Percentiles rank a stretch among this genome's conserved stretches.
These are phyloP conservation scores for Nitzschia putrida DNA, from an alignment of 108 stramenopile species.

Conservation along the genomic window DNA sequence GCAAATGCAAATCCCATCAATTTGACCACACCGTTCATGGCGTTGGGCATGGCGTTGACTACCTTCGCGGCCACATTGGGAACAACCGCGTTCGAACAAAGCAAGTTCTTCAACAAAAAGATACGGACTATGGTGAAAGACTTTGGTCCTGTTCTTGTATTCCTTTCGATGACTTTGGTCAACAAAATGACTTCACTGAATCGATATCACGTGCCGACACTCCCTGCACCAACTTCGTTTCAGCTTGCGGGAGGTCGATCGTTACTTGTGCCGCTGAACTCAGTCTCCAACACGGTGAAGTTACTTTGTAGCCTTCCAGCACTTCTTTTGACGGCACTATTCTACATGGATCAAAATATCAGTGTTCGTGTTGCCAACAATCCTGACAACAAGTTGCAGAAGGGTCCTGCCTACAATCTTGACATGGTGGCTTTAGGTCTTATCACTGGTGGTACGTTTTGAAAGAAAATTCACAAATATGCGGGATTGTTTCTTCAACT, in stretches of 20 bases:
- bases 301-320: slow-evolving; percentile 87
- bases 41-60: slow-evolving; percentile 68
- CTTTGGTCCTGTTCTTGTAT: slow-evolving; percentile 91
- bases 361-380: slow-evolving; percentile 90
- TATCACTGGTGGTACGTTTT: slow-evolving; percentile 75
- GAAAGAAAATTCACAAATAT: background rate
- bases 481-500: background rate
- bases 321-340: slow-evolving; percentile 80
- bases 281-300: slow-evolving; percentile 63
- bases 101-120: slow-evolving; percentile 72
- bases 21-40: slow-evolving; percentile 80
- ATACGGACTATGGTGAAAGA: slow-evolving; percentile 81
- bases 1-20: slow-evolving; percentile 77
- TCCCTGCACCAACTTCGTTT: slow-evolving; percentile 76
- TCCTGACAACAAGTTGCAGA: slow-evolving; percentile 86
- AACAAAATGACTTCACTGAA: slow-evolving; percentile 63
- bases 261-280: slow-evolving; percentile 70
- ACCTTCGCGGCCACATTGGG: slow-evolving; percentile 71
- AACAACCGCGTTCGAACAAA: slow-evolving; percentile 68
- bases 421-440: slow-evolving; percentile 91
- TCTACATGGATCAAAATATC: slow-evolving; percentile 98
- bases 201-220: slow-evolving; percentile 77
- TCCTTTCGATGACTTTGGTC: slow-evolving; percentile 75
- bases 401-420: slow-evolving; percentile 90
- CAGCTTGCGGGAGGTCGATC: slow-evolving; percentile 75